A percentile compares a stretch with the other conserved stretches of the same genome.
phyloP scores from a whole-genome alignment of 2,329 filamentous ascomycete genomes.

The Mariannaea elegans region DNA sequence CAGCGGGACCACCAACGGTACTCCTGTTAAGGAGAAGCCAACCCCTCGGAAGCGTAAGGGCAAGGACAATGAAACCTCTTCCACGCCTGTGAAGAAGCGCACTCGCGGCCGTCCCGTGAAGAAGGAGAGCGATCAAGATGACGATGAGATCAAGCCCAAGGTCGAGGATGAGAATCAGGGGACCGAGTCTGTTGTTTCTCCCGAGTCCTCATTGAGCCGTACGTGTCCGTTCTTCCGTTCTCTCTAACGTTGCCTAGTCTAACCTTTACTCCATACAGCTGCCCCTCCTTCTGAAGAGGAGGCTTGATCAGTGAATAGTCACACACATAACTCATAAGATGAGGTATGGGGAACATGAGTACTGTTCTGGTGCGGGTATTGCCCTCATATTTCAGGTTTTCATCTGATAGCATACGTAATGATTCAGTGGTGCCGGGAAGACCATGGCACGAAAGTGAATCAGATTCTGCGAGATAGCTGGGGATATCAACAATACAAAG shows the following conservation, averaged over 20 bases:
- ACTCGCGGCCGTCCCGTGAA: conserved; percentile 34
- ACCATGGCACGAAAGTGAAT: too few relatives aligned
- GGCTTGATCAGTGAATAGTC: neutral
- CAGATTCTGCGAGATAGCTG: too few relatives aligned
- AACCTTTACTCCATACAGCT: neutral
- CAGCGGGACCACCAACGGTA: conserved; percentile 38
- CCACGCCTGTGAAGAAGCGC: conserved; percentile 39
- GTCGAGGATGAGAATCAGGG: conserved; percentile 36
- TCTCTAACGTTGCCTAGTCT: neutral
- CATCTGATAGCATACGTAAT: too few relatives aligned
- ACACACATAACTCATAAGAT: too few relatives aligned
- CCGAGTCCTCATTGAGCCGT: conserved; percentile 31
- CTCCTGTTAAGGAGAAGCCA: neutral
- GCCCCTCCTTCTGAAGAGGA: neutral
- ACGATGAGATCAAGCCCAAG: conserved; percentile 25
- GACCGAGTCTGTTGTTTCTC: conserved; percentile 22
- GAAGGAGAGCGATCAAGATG: conserved; percentile 36
- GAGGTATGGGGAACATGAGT: neutral
- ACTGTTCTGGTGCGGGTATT: too few relatives aligned
- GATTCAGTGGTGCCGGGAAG: too few relatives aligned
- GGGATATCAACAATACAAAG: too few relatives aligned
- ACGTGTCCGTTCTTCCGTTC: neutral
- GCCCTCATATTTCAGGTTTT: too few relatives aligned
- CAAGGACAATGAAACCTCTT: conserved; percentile 4
- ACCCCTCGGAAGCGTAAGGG: conserved; percentile 6